Evolutionary conservation across 768 basidiomycete genomes (phyloP).

Genomic region (Melanogaster broomeanus): DNA sequence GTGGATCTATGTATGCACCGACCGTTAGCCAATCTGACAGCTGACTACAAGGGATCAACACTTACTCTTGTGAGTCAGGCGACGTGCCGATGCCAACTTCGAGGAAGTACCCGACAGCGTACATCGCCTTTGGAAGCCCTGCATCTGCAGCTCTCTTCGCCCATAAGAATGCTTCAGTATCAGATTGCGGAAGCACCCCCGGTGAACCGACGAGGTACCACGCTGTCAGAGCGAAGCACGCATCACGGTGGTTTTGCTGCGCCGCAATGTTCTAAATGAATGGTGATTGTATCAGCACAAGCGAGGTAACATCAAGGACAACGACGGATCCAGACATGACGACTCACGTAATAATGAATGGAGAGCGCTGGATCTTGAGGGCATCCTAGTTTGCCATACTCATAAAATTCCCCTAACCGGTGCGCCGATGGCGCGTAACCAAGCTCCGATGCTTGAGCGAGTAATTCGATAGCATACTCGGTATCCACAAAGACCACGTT

Average conservation of each 20-base stretch:
- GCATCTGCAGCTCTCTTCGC: conserved; percentile 93
- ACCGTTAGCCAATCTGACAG: conserved; percentile 1
- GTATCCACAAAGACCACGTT: conserved; percentile 97
- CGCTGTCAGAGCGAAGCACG: conserved; percentile 96
- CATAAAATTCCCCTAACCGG: conserved; percentile 96
- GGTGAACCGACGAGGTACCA: conserved; percentile 99
- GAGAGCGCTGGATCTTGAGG: conserved; percentile 96
- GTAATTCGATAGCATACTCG: conserved; percentile 91
- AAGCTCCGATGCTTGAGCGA: conserved; percentile 94
- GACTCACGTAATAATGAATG: conserved; percentile 97
- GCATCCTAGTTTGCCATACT: conserved; percentile 98
- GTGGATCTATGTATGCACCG: conserved; percentile 52
- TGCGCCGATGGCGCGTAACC: conserved; percentile 97
- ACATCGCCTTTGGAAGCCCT: conserved; percentile 94
- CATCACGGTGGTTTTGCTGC: conserved; percentile 94
- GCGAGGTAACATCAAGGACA: background rate
- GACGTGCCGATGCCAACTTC: conserved; percentile 91
- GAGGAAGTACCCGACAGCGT: conserved; percentile 96
- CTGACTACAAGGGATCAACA: conserved; percentile 17
- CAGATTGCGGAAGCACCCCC: conserved; percentile 95
- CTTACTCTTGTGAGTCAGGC: conserved; percentile 66
- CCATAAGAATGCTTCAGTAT: conserved; percentile 98
- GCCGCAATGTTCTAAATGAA: conserved; percentile 89
- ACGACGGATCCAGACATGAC: background rate
- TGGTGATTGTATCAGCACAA: conserved; percentile 8